Evolutionary conservation across 1,139 yeast species (phyloP).

Genomic region (Candida mesenterica): DNA sequence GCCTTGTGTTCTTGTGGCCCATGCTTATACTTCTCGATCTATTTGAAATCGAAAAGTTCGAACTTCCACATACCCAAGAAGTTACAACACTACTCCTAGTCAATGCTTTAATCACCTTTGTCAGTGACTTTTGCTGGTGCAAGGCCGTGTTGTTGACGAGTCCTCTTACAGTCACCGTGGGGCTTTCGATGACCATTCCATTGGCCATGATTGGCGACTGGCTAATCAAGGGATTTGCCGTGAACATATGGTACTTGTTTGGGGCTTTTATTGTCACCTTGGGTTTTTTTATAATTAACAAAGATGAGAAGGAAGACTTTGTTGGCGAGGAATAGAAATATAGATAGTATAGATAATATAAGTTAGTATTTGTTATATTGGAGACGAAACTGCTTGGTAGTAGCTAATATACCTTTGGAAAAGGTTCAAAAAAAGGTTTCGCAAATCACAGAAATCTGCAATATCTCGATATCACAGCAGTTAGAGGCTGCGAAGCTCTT

Average conservation of each 20-base stretch:
- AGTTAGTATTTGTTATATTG: background rate
- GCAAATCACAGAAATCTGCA: too few species aligned
- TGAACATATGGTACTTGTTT: conserved; percentile 60
- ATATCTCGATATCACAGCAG: too few species aligned
- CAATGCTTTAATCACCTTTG: conserved; percentile 75
- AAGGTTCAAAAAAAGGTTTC: too few species aligned
- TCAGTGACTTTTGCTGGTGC: conserved; percentile 95
- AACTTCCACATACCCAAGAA: conserved; percentile 55
- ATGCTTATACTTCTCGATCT: conserved; percentile 62
- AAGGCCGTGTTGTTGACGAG: conserved; percentile 89
- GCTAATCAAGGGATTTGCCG: conserved; percentile 60
- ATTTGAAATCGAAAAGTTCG: conserved; percentile 65
- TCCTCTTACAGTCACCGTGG: conserved; percentile 93
- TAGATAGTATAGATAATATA: background rate
- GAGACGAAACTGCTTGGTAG: background rate
- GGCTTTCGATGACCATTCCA: conserved; percentile 89
- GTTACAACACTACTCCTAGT: conserved; percentile 55
- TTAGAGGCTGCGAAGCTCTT: too few species aligned
- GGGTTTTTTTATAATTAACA: conserved; percentile 82
- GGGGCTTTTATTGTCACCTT: conserved; percentile 81
- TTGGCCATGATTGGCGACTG: conserved; percentile 92
- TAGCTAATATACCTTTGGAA: too few species aligned
- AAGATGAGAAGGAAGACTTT: conserved; percentile 65
- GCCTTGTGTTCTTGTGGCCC: conserved; percentile 81
- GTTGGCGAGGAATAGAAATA: conserved; percentile 18